phyloP scores from a whole-genome alignment of 116 monocot genomes.

The Papilionanthe hybrid region DNA sequence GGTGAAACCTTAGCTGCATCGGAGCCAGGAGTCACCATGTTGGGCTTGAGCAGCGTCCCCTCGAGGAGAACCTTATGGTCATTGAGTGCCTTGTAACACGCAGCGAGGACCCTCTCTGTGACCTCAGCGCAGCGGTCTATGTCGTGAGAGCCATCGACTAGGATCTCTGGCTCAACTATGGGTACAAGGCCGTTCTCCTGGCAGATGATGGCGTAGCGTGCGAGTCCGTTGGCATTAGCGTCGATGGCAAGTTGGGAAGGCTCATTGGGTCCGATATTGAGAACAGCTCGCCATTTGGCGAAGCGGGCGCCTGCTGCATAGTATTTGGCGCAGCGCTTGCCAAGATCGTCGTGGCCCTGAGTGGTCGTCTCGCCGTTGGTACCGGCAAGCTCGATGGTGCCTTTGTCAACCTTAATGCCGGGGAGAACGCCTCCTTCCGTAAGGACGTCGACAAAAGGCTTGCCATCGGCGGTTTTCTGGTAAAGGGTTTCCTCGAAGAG shows the following conservation, averaged over 20 bases:
- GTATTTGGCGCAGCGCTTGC: constrained; percentile 43
- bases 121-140: constrained; percentile 37
- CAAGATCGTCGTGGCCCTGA: constrained; percentile 39
- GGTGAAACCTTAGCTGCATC: constrained; percentile 39
- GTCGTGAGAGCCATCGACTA: constrained; percentile 40
- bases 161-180: constrained; percentile 48
- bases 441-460: constrained; percentile 52
- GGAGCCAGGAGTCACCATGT: constrained; percentile 49
- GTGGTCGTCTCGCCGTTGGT: constrained; percentile 49
- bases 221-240: constrained; percentile 34
- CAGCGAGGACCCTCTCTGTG: constrained; percentile 39
- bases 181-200: constrained; percentile 54
- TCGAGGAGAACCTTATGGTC: constrained; percentile 48
- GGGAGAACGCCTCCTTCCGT: constrained; percentile 47
- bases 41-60: constrained; percentile 41
- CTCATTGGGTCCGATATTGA: constrained; percentile 34
- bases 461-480: constrained; percentile 46
- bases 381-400: constrained; percentile 43
- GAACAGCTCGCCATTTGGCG: constrained; percentile 50
- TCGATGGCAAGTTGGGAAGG: constrained; percentile 41
- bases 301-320: constrained; percentile 47
- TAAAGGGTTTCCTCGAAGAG: constrained; percentile 57
- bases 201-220: constrained; percentile 49
- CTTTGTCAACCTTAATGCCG: constrained; percentile 59
- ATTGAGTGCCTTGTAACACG: constrained; percentile 40